Base-by-base conservation (phyloP, 2,329 filamentous ascomycete species). In the Fusarium sp. region DNA sequence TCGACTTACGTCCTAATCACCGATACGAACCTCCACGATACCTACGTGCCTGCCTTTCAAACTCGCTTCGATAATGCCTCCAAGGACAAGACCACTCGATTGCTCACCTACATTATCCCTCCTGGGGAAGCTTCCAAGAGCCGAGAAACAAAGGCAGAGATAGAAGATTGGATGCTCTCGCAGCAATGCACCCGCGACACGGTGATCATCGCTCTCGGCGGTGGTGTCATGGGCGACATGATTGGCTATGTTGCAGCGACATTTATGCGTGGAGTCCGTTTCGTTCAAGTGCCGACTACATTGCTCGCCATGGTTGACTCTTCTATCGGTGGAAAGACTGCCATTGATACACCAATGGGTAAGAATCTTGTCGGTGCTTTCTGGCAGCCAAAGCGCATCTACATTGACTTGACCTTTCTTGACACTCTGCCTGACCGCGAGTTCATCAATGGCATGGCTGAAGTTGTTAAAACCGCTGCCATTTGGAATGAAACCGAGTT, bases 391-490 rank as follows among this genome's bases (percentile, higher is more conserved):
- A 84, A 90, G 71, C 88, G 92, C 62, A 93, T 98, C 65, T 99
- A 97, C 77, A 93, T 99, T 69, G 95, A 99, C 75, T 82, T 98
- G 59, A 84, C 88, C 52, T 98, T 99, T 72, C 82, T 99, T 51
- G 92, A 96, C 73, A 96, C 93, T 1, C 81, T 99, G 17, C 93
- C 94, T 1, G 88, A 89, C 64, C 85, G 95, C 66, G 94, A 99
- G 77, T 94, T 99, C 72, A 93, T 97, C 77, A 99, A 99, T 75
- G 95, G 95, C 59, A 97, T 99, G 94, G 95, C 94, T 23, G 95
- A 99, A 79, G 94, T 99, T 27, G 85, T 97, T 74, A 97, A 97
- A 84, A 99, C 95, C 4, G 95, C 95, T 4, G 95, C 95, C 49
- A 98, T 99, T 69, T 97, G 94, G 86, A 87, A 96, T 70, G 92